phyloP scores from a whole-genome alignment of 2,329 filamentous ascomycete genomes.

The Botryotinia calthae region DNA sequence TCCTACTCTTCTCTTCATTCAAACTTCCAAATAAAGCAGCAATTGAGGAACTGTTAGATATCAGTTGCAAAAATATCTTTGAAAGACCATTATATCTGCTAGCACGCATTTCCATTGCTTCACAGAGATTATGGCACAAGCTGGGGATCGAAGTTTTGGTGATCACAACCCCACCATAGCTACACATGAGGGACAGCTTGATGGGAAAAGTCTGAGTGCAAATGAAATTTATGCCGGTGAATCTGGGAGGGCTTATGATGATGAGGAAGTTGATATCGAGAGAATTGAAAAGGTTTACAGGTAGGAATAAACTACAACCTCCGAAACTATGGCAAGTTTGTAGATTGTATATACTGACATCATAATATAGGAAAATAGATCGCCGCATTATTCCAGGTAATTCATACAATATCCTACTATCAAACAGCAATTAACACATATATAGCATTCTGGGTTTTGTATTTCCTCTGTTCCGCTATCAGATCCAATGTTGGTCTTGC shows the following conservation, averaged over 20 bases:
- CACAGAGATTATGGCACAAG: conserved; percentile 33
- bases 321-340: background rate
- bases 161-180: conserved; percentile 18
- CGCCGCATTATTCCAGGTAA: conserved; percentile 53
- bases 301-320: conserved; percentile 28
- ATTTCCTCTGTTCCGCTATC: conserved; percentile 90
- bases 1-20: background rate
- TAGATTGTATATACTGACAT: conserved; percentile 8
- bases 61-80: background rate
- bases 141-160: conserved; percentile 25
- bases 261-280: conserved; percentile 32
- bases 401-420: background rate
- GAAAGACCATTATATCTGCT: conserved; percentile 25
- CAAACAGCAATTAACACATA: conserved; percentile 3
- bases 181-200: conserved; percentile 2
- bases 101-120: conserved; percentile 38
- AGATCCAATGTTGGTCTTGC: conserved; percentile 88
- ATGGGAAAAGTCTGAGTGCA: conserved; percentile 16
- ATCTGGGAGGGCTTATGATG: conserved; percentile 22
- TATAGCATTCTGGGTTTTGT: conserved; percentile 79
- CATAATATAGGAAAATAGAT: conserved; percentile 48
- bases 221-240: conserved; percentile 14
- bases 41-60: conserved; percentile 6
- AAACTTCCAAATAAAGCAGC: background rate
- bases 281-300: conserved; percentile 42